phyloP scores from a whole-genome alignment of 148 eudicot genomes.

The Vaccinium macrocarpon region DNA sequence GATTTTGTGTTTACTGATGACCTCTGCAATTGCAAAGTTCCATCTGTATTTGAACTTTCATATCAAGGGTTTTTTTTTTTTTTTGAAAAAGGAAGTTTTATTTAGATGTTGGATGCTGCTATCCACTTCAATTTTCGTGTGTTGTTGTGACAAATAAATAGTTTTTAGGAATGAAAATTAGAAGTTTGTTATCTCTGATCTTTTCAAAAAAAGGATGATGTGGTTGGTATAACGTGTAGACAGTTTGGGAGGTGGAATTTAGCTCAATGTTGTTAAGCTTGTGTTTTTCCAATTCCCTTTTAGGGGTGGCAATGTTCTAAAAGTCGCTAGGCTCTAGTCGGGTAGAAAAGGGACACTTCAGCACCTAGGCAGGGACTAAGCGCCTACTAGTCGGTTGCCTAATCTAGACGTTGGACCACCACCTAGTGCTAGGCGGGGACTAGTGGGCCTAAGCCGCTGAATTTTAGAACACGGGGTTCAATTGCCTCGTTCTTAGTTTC shows the following conservation, averaged over 20 bases:
- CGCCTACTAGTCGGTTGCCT: too few species aligned
- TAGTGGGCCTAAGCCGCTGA: too few species aligned
- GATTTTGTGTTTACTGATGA: neutral
- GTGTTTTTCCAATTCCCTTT: neutral
- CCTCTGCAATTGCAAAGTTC: neutral
- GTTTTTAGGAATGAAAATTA: neutral
- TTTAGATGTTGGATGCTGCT: neutral
- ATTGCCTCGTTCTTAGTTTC: neutral
- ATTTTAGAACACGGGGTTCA: neutral
- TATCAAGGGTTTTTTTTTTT: neutral
- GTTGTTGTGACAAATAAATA: neutral
- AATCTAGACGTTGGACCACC: too few species aligned
- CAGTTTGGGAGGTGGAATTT: neutral
- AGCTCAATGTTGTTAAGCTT: neutral
- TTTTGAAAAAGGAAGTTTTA: neutral
- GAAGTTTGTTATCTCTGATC: neutral
- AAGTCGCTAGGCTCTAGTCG: too few species aligned
- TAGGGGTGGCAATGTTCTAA: too few species aligned
- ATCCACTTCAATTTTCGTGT: neutral
- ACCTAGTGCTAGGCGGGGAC: too few species aligned
- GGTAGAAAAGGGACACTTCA: too few species aligned
- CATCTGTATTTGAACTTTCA: conserved; percentile 5
- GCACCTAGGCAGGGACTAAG: too few species aligned
- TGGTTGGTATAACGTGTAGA: neutral
- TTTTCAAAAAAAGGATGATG: neutral